Base-by-base conservation (phyloP, 1,139 yeast genomes). In the Kazachstania sp. region DNA sequence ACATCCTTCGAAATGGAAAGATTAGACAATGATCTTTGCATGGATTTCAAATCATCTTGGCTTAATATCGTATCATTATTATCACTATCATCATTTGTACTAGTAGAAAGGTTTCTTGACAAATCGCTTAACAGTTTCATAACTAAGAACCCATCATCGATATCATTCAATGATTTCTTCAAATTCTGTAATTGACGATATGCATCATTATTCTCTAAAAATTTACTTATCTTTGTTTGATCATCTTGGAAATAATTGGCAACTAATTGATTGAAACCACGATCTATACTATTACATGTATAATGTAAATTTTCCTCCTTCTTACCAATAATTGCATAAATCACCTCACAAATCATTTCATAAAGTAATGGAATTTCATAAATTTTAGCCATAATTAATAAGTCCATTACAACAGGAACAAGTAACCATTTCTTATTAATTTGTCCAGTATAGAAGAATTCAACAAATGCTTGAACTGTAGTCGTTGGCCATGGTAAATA, bases 401-500 rank as follows among this genome's bases (percentile, higher is more conserved):
- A 72, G 53, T 83, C 88, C 47, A 82, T 70, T 0, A 85, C 75
- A 0, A 85, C 80, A 0, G 90, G 90, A 2, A 76, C 70, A 34
- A 83, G 65, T 13, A 73, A 65, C 90, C 90, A 83, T 55, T 77
- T 81, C 49, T 81, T 79, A 34, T 86, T 87, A 34, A 84, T 77
- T 63, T 83, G 88, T 1, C 92, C 94, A 7, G 90, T 83, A 58
- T 81, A 83, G 50, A 84, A 70, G 61, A 79, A 84, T 57, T 84
- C 92, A 39, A 83, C 71, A 55, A 83, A 77, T 1, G 86, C 87
- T 49, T 72, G 73, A 11, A 83, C 77, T 0, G 86, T 75, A 1
- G 68, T 61, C 1, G 83, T 78, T 2, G 80, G 65, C 66, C 81
- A 82, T 5, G 94, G 92, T 51, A 84, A 61, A 55, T 81, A 83